Evolutionary conservation across 2,329 filamentous ascomycete species (phyloP).

Genomic region (Ophiocordyceps camponoti-saundersi): DNA sequence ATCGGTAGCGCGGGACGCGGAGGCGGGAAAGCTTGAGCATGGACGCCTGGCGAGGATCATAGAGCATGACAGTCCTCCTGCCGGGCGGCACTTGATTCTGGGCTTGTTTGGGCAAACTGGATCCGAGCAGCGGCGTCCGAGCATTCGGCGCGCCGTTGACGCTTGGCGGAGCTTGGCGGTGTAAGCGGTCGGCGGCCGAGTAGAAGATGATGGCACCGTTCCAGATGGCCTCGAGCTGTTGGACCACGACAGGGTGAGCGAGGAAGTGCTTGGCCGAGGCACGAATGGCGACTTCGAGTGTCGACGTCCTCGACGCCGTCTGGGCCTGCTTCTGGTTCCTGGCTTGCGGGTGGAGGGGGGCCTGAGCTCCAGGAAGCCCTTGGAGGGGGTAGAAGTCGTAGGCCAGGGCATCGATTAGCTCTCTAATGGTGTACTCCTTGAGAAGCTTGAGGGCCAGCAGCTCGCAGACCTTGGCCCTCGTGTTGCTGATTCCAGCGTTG

Average conservation of each 20-base stretch:
- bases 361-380: conserved; percentile 42
- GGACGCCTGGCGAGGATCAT: conserved; percentile 80
- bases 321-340: conserved; percentile 26
- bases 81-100: conserved; percentile 22
- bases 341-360: conserved; percentile 13
- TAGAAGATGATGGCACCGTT: conserved; percentile 91
- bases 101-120: conserved; percentile 13
- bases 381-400: conserved; percentile 93
- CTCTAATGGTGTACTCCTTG: conserved; percentile 75
- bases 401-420: conserved; percentile 83
- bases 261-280: conserved; percentile 87
- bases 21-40: conserved; percentile 82
- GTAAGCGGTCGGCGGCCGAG: conserved; percentile 69
- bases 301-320: conserved; percentile 63
- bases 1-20: conserved; percentile 79
- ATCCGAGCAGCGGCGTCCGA: conserved; percentile 33
- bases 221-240: conserved; percentile 95
- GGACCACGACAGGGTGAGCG: conserved; percentile 78
- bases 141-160: conserved; percentile 19
- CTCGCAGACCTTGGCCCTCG: conserved; percentile 78
- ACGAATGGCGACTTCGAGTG: conserved; percentile 81
- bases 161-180: conserved; percentile 32
- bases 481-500: conserved; percentile 69
- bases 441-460: conserved; percentile 76
- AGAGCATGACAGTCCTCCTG: conserved; percentile 66